These are phyloP conservation scores for Oryza meyeriana DNA, from an alignment of 176 grass and related monocot species.

Conservation along the genomic window DNA sequence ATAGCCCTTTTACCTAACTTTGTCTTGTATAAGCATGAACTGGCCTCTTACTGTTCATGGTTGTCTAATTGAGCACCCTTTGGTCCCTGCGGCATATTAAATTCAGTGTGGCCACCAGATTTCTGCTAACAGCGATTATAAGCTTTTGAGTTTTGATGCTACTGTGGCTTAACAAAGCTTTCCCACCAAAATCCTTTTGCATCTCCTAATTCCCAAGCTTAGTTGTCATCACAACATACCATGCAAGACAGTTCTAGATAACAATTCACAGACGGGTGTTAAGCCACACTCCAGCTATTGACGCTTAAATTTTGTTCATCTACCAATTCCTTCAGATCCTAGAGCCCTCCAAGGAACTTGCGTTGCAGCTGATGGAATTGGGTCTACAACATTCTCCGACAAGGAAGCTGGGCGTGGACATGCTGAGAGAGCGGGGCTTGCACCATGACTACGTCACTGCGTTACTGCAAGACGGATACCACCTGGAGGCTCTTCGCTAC, in stretches of 20 bases:
- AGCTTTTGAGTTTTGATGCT: neutral
- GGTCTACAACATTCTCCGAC: conserved; percentile 51
- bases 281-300: neutral
- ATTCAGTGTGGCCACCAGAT: neutral
- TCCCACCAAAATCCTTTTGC: neutral
- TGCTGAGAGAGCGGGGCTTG: conserved; percentile 70
- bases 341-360: conserved; percentile 90
- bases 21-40: neutral
- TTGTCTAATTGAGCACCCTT: neutral
- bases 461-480: conserved; percentile 77
- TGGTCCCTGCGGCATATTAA: neutral
- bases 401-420: conserved; percentile 79
- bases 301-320: neutral
- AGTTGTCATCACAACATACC: neutral
- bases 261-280: neutral
- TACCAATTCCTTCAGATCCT: conserved; percentile 55
- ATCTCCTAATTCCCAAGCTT: neutral
- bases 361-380: conserved; percentile 78
- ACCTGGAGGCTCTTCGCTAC: conserved; percentile 79
- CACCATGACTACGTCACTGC: conserved; percentile 81
- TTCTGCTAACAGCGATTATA: neutral
- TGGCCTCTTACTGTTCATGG: neutral
- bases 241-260: neutral
- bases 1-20: neutral
- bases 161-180: neutral